Evolutionary conservation across 352 stramenopile species (phyloP), one percentile per base, ranked within the genome.

Genomic region (Phytophthora capsici): DNA sequence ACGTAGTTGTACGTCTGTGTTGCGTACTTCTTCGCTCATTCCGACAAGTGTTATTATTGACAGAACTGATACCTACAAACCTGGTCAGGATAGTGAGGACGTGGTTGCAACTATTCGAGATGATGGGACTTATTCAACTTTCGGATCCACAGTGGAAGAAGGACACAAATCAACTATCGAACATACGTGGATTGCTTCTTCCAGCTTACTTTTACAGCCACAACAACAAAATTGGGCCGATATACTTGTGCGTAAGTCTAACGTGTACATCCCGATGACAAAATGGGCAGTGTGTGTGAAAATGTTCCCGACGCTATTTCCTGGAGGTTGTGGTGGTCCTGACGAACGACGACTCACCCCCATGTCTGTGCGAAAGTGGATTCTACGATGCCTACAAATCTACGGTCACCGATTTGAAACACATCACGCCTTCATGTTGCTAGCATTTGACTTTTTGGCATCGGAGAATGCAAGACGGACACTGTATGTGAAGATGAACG

Each of bases 401-500:
- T 26, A 77, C 36, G 59, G 52, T 0, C 52, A 61, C 41, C 41
- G 32, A 4, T 77, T 80, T 19, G 49, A 77, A 48, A 17, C 13
- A 0, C 67, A 80, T 8, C 57, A 72, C 7, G 63, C 50, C 0
- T 77, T 80, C 16, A 25, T 74, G 1, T 14, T 76, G 0, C 17
- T 80, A 1, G 59, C 50, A 0, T 77, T 77, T 32, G 63, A 74
- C n/a, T 74, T 40, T n/a, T 6, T 74, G 0, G 61, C 62, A 0
- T 37, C 53, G 0, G 19, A 69, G 23, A 62, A 54, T 4, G 66
- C 66, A 0, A 32, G 66, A 20, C 12, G 46, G 12, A 54, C 54
- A 1, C 57, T 75, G 32, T 73, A 66, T 22, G 17, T 75, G 5
- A 66, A 1, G n/a, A 44, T 79, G 20, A 55, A 75, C n/a, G 48